Evolutionary conservation across 1,139 yeast species (phyloP), one percentile per base, ranked within the genome.

Genomic region (Lodderomyces margitis): DNA sequence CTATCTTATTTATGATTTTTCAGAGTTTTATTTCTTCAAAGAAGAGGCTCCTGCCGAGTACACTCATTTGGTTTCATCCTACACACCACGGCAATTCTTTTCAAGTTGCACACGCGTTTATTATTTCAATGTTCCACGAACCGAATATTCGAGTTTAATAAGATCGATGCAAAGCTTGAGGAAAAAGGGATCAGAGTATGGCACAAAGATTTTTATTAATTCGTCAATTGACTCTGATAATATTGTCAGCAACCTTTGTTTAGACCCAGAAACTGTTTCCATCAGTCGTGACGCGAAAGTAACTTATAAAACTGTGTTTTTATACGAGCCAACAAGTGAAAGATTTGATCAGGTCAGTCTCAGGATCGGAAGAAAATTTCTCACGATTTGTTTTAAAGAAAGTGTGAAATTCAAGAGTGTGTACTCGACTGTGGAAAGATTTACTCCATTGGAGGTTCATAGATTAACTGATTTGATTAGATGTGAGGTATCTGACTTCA

Each of bases 301-400:
- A 3, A 70, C 72, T n/a, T 81, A 80, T 53, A 70, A 68, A 36
- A 76, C 80, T 48, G 85, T 81, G 19, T 70, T 74, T 35, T 61
- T 80, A 11, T 81, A 66, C 54, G 79, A 80, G 37, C 51, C 58
- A 1, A 51, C 41, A 2, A 49, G 57, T 2, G 59, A 60, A 12
- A 46, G 46, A 15, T 68, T 57, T 48, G 45, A 55, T 12, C 82
- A 86, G 0, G 83, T 84, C 1, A 74, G 78, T 1, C 48, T 88
- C 44, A 80, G 80, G 51, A 74, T 88, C 45, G 96, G 96, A 8
- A 74, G 83, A 42, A 81, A 79, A 50, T 84, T 73, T 64, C 57
- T 87, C 35, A 91, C 85, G 53, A 61, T 87, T 53, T 68, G 72
- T 51, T 59, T 62, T n/a, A 62, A 59, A 36, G 62, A 64, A 8